phyloP scores from a whole-genome alignment of 768 basidiomycete species.

The Hydnomerulius pinastri region DNA sequence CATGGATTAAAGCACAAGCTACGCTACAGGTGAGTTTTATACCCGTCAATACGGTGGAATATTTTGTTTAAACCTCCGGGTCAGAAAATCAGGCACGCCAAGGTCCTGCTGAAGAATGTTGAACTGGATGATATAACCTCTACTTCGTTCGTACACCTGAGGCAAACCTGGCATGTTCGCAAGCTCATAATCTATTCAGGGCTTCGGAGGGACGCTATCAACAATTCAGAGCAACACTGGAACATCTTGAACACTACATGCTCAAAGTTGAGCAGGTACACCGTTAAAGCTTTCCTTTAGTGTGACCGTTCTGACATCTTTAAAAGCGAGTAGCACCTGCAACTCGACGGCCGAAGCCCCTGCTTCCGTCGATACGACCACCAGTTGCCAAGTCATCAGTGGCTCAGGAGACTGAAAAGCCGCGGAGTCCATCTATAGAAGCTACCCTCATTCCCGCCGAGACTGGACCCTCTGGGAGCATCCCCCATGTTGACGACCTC shows the following conservation, averaged over 20 bases:
- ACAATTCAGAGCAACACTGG: constrained; percentile 51
- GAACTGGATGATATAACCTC: constrained; percentile 49
- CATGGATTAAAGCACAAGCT: constrained; percentile 59
- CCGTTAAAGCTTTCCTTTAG: background rate
- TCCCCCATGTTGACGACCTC: constrained; percentile 31
- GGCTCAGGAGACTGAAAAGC: background rate
- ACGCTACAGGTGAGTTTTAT: constrained; percentile 52
- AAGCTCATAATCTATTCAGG: constrained; percentile 29
- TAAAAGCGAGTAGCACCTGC: constrained; percentile 44
- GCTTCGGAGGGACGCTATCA: constrained; percentile 44
- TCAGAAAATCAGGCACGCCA: constrained; percentile 57
- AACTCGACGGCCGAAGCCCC: constrained; percentile 41
- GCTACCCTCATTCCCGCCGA: constrained; percentile 28
- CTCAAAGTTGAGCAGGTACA: constrained; percentile 54
- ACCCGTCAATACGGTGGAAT: background rate
- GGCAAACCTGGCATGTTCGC: background rate
- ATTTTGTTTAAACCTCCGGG: background rate
- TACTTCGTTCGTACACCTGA: constrained; percentile 40
- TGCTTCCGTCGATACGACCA: constrained; percentile 57
- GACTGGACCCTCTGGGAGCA: constrained; percentile 8
- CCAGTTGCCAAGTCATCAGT: constrained; percentile 29
- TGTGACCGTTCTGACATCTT: background rate
- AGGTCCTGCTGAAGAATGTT: constrained; percentile 57
- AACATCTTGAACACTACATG: constrained; percentile 55
- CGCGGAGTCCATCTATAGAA: constrained; percentile 14